Percentiles rank a stretch among this genome's conserved stretches.
These are phyloP conservation scores for Omphalea diandra DNA, from an alignment of 441 rosid genomes.

Conservation along the genomic window DNA sequence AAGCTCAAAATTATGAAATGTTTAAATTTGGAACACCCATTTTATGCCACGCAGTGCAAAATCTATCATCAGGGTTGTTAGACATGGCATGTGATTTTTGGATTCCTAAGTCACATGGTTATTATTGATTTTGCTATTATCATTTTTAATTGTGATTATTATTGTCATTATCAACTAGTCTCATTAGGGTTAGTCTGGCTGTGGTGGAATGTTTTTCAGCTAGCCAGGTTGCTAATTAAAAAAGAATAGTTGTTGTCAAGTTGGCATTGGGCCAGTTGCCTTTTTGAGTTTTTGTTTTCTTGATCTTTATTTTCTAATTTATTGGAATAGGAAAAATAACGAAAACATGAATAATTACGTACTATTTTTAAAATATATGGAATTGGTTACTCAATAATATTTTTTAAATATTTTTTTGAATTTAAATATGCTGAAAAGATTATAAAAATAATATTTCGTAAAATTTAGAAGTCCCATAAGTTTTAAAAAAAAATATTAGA, in stretches of 20 bases:
- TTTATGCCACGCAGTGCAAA: conserved; percentile 1
- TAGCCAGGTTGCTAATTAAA: neutral
- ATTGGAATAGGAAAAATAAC: no score
- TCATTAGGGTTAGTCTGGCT: neutral
- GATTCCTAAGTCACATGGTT: neutral
- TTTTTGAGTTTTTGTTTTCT: no score
- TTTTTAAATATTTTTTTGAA: no score
- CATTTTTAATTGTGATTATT: neutral
- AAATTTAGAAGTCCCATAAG: no score
- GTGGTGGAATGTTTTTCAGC: neutral
- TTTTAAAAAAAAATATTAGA: no score
- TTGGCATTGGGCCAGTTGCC: no score
- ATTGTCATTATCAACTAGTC: neutral
- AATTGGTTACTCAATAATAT: no score
- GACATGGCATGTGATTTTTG: conserved; percentile 7
- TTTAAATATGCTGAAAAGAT: no score
- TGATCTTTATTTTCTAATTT: no score
- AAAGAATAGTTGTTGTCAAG: neutral
- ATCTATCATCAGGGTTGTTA: neutral
- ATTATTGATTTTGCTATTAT: neutral
- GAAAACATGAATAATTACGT: no score
- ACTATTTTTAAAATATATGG: no score
- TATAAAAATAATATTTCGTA: no score
- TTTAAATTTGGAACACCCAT: neutral
- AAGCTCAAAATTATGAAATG: neutral